Evolutionary conservation across 768 basidiomycete species (phyloP).

Genomic region (Tylopilus cervinicoccineus): DNA sequence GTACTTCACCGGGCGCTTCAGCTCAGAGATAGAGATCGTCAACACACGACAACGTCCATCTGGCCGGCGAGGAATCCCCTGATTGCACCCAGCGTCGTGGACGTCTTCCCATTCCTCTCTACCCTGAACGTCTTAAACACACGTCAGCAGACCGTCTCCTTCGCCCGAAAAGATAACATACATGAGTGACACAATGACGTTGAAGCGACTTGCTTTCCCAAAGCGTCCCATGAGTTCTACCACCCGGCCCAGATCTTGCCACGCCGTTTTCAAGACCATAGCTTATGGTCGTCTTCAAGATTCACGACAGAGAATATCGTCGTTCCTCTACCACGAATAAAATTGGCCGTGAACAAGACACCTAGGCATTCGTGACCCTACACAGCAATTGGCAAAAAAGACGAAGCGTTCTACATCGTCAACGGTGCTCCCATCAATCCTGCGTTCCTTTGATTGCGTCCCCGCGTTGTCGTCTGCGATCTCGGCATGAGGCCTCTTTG

Average conservation of each 20-base stretch:
- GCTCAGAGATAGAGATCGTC: background rate
- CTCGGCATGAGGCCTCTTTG: background rate
- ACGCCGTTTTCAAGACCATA: conserved; percentile 4
- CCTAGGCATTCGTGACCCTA: conserved; percentile 1
- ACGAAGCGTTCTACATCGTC: background rate
- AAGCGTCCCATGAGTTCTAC: background rate
- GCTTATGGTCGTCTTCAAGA: background rate
- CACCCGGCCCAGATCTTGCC: too few species aligned
- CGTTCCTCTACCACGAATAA: conserved; percentile 13
- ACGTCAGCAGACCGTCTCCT: background rate
- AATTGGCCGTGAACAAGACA: conserved; percentile 7
- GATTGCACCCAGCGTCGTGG: conserved; percentile 3
- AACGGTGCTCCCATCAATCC: background rate
- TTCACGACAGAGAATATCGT: conserved; percentile 1
- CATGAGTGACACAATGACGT: background rate
- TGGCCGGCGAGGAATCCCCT: conserved; percentile 1
- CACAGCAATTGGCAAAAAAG: conserved; percentile 3
- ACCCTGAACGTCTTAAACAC: background rate
- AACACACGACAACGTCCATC: background rate
- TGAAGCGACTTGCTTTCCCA: background rate
- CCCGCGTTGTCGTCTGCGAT: background rate
- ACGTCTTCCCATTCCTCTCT: background rate
- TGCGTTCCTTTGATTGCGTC: background rate
- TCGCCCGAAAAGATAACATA: background rate
- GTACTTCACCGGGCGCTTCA: background rate